A percentile compares a stretch with the other conserved stretches of the same genome.
These are phyloP conservation scores for Dactylellina leptospora DNA, from an alignment of 2,329 filamentous ascomycete genomes.

Conservation along the genomic window DNA sequence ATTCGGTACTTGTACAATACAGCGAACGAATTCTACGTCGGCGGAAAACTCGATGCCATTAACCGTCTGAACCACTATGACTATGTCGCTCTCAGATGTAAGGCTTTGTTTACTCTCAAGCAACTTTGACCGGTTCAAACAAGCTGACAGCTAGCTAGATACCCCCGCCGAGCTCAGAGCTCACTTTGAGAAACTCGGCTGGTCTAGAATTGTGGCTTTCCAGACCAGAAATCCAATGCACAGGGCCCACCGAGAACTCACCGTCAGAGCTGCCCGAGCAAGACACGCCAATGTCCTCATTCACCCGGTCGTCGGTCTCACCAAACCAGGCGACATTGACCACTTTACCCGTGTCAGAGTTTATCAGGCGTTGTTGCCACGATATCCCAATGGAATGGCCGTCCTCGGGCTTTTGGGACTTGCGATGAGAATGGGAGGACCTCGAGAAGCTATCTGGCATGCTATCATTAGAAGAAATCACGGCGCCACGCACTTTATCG, in stretches of 20 bases:
- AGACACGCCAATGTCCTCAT: constrained; percentile 99
- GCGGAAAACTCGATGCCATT: constrained; percentile 94
- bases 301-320: constrained; percentile 96
- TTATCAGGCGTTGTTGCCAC: constrained; percentile 93
- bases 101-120: constrained; percentile 1
- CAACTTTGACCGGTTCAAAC: not conserved
- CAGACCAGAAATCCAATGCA: constrained; percentile 99
- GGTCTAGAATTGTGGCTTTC: constrained; percentile 97
- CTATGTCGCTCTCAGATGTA: constrained; percentile 78
- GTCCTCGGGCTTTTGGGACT: constrained; percentile 92
- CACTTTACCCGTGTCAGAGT: constrained; percentile 99
- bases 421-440: constrained; percentile 99
- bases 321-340: constrained; percentile 99
- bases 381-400: constrained; percentile 99
- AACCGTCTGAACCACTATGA: constrained; percentile 98
- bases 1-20: constrained; percentile 86
- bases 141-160: constrained; percentile 64
- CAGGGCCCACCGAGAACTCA: constrained; percentile 95
- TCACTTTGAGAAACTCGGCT: constrained; percentile 99
- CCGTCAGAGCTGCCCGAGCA: constrained; percentile 91
- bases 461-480: constrained; percentile 99
- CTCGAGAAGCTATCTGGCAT: constrained; percentile 98
- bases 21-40: constrained; percentile 87
- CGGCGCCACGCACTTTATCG: constrained; percentile 98
- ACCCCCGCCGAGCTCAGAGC: constrained; percentile 92